Conservation (phyloP, 805 yeast genomes). For the Tetrapisispora nanseiensis region DNA sequence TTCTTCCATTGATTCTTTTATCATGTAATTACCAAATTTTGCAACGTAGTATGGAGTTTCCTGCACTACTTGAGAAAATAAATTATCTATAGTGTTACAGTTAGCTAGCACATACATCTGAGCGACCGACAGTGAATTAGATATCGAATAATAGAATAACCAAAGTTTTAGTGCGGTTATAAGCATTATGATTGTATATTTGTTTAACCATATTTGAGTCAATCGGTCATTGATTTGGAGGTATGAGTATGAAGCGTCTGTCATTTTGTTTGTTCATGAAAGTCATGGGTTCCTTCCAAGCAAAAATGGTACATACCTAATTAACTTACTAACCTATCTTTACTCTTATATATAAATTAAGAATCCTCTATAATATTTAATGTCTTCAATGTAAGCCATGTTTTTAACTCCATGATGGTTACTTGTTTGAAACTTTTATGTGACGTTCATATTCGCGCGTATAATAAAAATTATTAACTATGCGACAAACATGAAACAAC, state of each 20-base stretch:
- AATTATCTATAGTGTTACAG: slow-evolving; percentile 40
- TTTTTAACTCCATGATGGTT: too few relatives aligned
- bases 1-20: slow-evolving; percentile 39
- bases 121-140: slow-evolving; percentile 34
- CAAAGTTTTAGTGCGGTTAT: slow-evolving; percentile 51
- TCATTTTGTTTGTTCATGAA: background rate
- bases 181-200: slow-evolving; percentile 45
- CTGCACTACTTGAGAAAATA: slow-evolving; percentile 26
- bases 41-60: slow-evolving; percentile 52
- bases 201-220: slow-evolving; percentile 59
- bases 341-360: too few relatives aligned
- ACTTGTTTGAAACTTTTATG: background rate
- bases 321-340: too few relatives aligned
- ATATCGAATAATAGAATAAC: slow-evolving; percentile 44
- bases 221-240: slow-evolving; percentile 43
- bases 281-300: too few relatives aligned
- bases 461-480: background rate
- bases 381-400: too few relatives aligned
- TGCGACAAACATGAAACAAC: background rate
- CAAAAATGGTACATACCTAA: too few relatives aligned
- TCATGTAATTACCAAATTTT: slow-evolving; percentile 41
- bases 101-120: slow-evolving; percentile 31
- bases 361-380: too few relatives aligned
- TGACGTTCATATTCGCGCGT: background rate
- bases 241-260: slow-evolving; percentile 20